phyloP scores from a whole-genome alignment of 139 green algal species.

The Auxenochlorella pyrenoidosa region DNA sequence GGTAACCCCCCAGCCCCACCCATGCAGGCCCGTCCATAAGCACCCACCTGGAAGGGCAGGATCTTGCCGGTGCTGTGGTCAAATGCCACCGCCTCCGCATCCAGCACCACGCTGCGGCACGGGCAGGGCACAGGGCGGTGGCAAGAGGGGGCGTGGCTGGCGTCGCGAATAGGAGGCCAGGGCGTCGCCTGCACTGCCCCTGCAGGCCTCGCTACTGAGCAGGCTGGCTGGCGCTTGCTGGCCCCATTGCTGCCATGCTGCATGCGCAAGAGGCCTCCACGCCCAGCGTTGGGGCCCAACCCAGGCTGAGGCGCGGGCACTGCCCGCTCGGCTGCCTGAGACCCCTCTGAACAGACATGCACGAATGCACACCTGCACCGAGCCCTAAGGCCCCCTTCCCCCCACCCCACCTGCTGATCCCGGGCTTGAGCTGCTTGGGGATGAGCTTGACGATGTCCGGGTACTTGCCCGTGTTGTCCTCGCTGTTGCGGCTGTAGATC shows the following conservation, averaged over 20 bases:
- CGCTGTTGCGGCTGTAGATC: constrained; percentile 88
- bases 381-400: too few relatives aligned
- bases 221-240: neutral
- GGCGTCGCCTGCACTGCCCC: too few relatives aligned
- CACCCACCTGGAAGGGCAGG: constrained; percentile 93
- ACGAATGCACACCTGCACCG: neutral
- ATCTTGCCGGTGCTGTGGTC: constrained; percentile 83
- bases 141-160: neutral
- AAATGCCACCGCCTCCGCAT: constrained; percentile 93
- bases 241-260: too few relatives aligned
- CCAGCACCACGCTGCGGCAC: constrained; percentile 79
- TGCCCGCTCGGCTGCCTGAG: too few relatives aligned
- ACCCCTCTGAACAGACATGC: too few relatives aligned
- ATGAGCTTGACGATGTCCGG: constrained; percentile 87
- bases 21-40: neutral
- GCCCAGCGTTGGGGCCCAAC: too few relatives aligned
- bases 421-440: constrained; percentile 60
- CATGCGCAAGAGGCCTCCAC: too few relatives aligned
- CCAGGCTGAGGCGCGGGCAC: too few relatives aligned
- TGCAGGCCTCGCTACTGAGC: too few relatives aligned
- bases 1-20: too few relatives aligned
- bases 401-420: constrained; percentile 43
- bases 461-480: constrained; percentile 96
- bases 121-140: neutral
- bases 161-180: too few relatives aligned